Base-by-base conservation (phyloP, 2,329 filamentous ascomycete genomes). In the Cordyceps javanica region DNA sequence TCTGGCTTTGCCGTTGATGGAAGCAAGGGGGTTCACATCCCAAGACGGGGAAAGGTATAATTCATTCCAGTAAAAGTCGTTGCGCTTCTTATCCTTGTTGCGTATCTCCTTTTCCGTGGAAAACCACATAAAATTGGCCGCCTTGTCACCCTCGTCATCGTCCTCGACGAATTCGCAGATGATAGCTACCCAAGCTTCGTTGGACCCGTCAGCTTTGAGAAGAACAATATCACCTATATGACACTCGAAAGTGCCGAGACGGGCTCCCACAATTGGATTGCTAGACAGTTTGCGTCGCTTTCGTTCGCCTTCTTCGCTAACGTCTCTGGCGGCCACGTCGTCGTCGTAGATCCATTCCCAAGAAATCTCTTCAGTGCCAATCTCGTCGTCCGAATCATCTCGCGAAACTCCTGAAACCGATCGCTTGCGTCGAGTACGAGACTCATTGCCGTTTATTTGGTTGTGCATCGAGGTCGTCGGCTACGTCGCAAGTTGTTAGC, bases 71-170 rank as follows among this genome's bases (percentile, higher is more conserved):
- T 95, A 71, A 59, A 84, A 90, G 72, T 99, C 94, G 13, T 77
- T 81, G 66, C 91, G 80, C 74, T 94, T 96, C 73, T 90, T 93
- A 59, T 85, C 82, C 68, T 87, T 88, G 65, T 90, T 94, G 28
- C 87, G 83, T 60, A 97, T 90, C 73, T 97, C 93, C 66, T 88
- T 89, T 66, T 96, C 89, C 0, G 90, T 91, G 0, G 90, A 91
- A 69, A 99, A 97, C 94, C 94, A 99, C 81, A 97, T 87, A 68
- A 99, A 94, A 61, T 88, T 89, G 57, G 89, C 93, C 26, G 87
- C 85, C 77, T 91, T 97, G 44, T 88, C 82, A 3, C 85, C 86
- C 6, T 61, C 71, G 25, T 68, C 72, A 16, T 73, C 86, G 32
- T 86, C 83, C 46, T 93, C 86, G 39, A 86, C 69, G 63, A 99